Evolutionary conservation across 257 asterid genomes (phyloP), one percentile per base, ranked within the genome.

Genomic region (Gynochthodes officinalis): DNA sequence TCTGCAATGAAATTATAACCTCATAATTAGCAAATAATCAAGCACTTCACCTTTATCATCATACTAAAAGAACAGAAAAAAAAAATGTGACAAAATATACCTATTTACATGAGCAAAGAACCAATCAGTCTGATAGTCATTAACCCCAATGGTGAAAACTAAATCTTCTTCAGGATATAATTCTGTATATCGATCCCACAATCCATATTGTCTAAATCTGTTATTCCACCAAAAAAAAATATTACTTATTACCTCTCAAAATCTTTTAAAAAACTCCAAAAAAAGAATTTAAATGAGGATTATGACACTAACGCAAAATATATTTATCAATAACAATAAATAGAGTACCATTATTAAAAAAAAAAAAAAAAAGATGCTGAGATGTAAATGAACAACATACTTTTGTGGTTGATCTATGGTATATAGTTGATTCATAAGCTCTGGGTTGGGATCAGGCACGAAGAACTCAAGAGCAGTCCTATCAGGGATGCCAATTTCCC

Each of bases 401-500:
- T 77, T 90, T 61, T 86, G 86, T 4, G 81, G 23, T 11, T 81
- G 83, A 23, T 68, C 53, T 0, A 39, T 72, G 2, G 30, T 39
- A 65, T 91, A 90, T 30, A 93, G 61, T 70, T 82, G 87, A 82
- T 93, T 93, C 87, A 73, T 71, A 4, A 88, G 92, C 0, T 52
- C 70, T 1, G 98, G 91, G 67, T 78, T 82, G 18, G 98, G 90
- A 73, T 88, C 96, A 13, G 98, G 98, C 60, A 90, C 76, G 71
- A 69, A 90, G 81, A 89, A 93, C 67, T 93, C 98, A 21, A 83
- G 78, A 55, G 97, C 97, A 3, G 91, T 83, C 5, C 98, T 79
- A 63, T 93, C 98, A 13, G 98, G 96, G 53, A 86, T 64, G 35
- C 98, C 98, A 35, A 93, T 90, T 79, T 93, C 97, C 98, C 98